phyloP scores from a whole-genome alignment of 352 stramenopile species.

The Globisporangium nagaii region DNA sequence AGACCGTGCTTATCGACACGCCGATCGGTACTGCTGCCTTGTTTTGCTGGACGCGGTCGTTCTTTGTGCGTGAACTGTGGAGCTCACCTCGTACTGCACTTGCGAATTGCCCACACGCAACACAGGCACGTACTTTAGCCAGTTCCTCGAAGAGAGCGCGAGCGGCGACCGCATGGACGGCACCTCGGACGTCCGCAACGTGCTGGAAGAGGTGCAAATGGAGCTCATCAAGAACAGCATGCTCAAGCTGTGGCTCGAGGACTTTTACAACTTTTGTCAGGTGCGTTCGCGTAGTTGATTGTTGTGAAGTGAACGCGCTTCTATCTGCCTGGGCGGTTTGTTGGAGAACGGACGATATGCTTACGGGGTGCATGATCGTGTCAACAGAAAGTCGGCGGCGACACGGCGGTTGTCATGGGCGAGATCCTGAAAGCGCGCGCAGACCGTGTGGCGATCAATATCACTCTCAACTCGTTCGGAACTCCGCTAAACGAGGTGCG shows the following conservation, averaged over 20 bases:
- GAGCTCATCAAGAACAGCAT: constrained; percentile 99
- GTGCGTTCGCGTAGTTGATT: constrained; percentile 17
- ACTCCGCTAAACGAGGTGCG: constrained; percentile 83
- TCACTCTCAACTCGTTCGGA: constrained; percentile 99
- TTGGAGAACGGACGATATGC: too few species aligned
- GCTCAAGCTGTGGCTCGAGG: constrained; percentile 96
- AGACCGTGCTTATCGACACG: constrained; percentile 99
- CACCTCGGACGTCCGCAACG: constrained; percentile 90
- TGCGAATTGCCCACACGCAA: constrained; percentile 1
- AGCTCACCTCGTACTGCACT: not conserved
- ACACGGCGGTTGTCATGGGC: constrained; percentile 97
- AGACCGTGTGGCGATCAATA: constrained; percentile 99
- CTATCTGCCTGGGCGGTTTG: too few species aligned
- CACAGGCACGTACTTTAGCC: constrained; percentile 95
- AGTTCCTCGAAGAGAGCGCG: constrained; percentile 95
- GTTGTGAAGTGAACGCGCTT: too few species aligned
- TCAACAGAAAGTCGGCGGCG: constrained; percentile 88
- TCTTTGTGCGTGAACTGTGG: not conserved
- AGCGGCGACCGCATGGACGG: constrained; percentile 77
- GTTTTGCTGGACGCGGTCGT: too few species aligned
- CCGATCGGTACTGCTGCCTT: constrained; percentile 81
- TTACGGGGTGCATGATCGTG: too few species aligned
- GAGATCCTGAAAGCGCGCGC: constrained; percentile 93
- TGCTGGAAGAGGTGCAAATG: constrained; percentile 98
- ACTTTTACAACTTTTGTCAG: constrained; percentile 94